Conservation (phyloP, 768 basidiomycete species). For the Russula olivacea region DNA sequence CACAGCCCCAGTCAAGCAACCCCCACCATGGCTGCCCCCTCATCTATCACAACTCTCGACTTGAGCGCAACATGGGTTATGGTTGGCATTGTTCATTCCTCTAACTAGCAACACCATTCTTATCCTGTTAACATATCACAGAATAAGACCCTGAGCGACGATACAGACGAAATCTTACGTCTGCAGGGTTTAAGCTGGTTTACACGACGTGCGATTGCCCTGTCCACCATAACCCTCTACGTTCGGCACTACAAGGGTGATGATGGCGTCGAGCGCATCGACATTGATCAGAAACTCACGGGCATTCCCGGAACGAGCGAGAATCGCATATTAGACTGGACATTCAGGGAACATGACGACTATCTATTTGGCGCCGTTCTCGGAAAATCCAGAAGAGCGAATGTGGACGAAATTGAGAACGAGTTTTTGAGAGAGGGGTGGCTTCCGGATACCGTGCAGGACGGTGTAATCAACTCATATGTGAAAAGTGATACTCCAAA, state of each 20-base stretch:
- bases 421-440: constrained; percentile 40
- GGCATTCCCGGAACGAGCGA: constrained; percentile 56
- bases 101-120: background rate
- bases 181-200: constrained; percentile 73
- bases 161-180: constrained; percentile 54
- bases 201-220: constrained; percentile 52
- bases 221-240: constrained; percentile 51
- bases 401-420: constrained; percentile 31
- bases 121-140: constrained; percentile 28
- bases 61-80: constrained; percentile 57
- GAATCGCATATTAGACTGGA: constrained; percentile 52
- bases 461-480: constrained; percentile 34
- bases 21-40: constrained; percentile 60
- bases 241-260: constrained; percentile 61
- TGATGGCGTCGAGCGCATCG: constrained; percentile 54
- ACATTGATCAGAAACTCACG: constrained; percentile 57
- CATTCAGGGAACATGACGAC: constrained; percentile 48
- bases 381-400: constrained; percentile 34
- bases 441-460: constrained; percentile 37
- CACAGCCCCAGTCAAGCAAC: background rate
- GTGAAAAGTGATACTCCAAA: constrained; percentile 58
- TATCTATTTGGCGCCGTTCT: constrained; percentile 55
- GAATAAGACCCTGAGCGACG: constrained; percentile 66
- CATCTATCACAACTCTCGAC: constrained; percentile 51
- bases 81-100: constrained; percentile 37